Evolutionary conservation across 768 basidiomycete species (phyloP), one percentile per base, ranked within the genome.

Genomic region (Boletellus sp.): DNA sequence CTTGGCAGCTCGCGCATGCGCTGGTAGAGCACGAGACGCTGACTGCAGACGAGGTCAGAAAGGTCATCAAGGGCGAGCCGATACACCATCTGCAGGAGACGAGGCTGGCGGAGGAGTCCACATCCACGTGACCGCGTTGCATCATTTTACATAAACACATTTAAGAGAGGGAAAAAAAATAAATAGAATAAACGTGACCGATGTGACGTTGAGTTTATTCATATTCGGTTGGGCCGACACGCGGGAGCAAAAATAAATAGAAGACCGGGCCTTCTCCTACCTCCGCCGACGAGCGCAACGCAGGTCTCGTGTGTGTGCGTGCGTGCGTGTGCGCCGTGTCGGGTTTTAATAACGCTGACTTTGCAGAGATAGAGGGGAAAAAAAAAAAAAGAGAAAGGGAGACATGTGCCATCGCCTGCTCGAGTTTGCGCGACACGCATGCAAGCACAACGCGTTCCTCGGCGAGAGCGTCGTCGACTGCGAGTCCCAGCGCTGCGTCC

Each of bases 1-100:
- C 11, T 6, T 12, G 26, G 28, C 55, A 94, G 92, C 81, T 98
- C 35, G 94, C 95, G 2, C 79, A 80, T 47, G 95, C 95, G 10
- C 73, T 99, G 50, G 87, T 99, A 12, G 94, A 97, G 66, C 87
- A 95, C 69, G 95, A 99, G 74, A 97, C 95, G 17, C 73, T 99
- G 55, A 84, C 85, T 57, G 74, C 80, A 35, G 85, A 90, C 10
- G 93, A 99, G 68, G 94, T 97, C 16, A 74, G 78, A 61, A 85
- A 80, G 69, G 92, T 94, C 22, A 79, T 97, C 64, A 83, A 76
- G 50, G 94, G 94, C 34, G 84, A 95, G 66, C 75, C 78, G 45
- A 87, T 92, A 69, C 82, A 85, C 4, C 24, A 26, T 8, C 4
- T 26, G 24, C 28, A 4, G 26, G 26, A 26, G 28, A 28, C 28